Evolutionary conservation across 176 grass and related monocot species (phyloP).

Genomic region (Cenchrus fungigraminus): DNA sequence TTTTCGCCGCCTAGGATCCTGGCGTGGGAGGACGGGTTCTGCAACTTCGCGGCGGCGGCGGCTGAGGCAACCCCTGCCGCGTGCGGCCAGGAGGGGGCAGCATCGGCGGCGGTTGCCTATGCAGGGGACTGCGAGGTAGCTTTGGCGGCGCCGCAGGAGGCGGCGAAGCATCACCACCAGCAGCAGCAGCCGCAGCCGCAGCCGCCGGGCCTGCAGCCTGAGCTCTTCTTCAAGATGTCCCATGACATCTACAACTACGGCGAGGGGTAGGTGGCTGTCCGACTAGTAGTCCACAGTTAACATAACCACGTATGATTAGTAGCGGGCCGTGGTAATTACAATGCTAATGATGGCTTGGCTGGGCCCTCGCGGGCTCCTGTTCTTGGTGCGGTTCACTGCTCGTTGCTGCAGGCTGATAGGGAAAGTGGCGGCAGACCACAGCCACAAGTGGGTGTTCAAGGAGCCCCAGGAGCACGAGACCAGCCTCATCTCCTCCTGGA

Average conservation of each 20-base stretch:
- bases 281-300: not conserved
- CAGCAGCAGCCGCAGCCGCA: not conserved
- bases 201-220: conserved; percentile 70
- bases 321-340: not conserved
- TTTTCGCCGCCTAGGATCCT: conserved; percentile 62
- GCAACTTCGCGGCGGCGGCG: conserved; percentile 91
- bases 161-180: conserved; percentile 16
- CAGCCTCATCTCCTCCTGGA: conserved; percentile 81
- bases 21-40: conserved; percentile 97
- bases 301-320: not conserved
- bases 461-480: conserved; percentile 71
- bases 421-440: conserved; percentile 98
- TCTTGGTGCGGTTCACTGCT: conserved; percentile 1
- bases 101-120: not conserved
- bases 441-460: conserved; percentile 98
- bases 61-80: conserved; percentile 36
- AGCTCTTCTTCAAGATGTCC: conserved; percentile 99
- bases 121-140: conserved; percentile 50
- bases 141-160: conserved; percentile 16
- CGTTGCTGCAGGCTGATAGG: conserved; percentile 71
- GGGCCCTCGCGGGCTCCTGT: not conserved
- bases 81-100: conserved; percentile 51
- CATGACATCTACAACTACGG: conserved; percentile 99
- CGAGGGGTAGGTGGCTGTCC: conserved; percentile 58
- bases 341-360: not conserved